Evolutionary conservation across 2,329 filamentous ascomycete genomes (phyloP).

Genomic region (Peltaster fructicola): DNA sequence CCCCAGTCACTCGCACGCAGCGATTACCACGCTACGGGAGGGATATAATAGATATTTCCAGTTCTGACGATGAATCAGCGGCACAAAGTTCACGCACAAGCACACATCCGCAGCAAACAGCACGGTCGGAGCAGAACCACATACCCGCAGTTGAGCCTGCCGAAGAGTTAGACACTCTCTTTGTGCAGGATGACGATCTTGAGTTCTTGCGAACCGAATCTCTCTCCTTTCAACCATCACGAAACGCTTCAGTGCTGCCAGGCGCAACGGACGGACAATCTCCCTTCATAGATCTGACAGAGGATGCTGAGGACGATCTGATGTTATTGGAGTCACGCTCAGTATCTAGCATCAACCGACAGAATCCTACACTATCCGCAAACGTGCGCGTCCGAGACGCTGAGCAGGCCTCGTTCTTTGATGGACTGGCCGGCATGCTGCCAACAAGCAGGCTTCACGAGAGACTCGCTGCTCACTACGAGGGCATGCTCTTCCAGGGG

Average conservation of each 20-base stretch:
- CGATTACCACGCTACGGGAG: conserved; percentile 24
- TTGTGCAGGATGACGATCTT: no score
- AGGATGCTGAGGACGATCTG: conserved; percentile 6
- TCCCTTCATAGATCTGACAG: conserved; percentile 1
- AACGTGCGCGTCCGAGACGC: not conserved
- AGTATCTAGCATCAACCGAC: not conserved
- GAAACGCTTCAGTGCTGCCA: no score
- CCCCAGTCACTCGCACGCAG: no score
- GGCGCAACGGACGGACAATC: not conserved
- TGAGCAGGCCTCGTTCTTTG: no score
- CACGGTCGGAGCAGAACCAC: no score
- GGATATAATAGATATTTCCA: conserved; percentile 7
- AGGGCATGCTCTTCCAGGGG: no score
- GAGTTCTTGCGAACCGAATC: conserved; percentile 2
- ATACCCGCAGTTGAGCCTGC: no score
- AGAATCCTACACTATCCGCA: not conserved
- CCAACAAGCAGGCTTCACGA: no score
- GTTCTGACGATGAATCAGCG: conserved; percentile 7
- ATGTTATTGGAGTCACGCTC: conserved; percentile 1
- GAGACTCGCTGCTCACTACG: no score
- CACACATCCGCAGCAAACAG: conserved; percentile 1
- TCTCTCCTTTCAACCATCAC: no score
- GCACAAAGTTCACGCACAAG: conserved; percentile 1
- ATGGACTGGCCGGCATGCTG: no score
- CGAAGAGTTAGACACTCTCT: no score